Evolutionary conservation across 139 green algal genomes (phyloP), one percentile per base, ranked within the genome.

Genomic region (Picocystis salinarum): DNA sequence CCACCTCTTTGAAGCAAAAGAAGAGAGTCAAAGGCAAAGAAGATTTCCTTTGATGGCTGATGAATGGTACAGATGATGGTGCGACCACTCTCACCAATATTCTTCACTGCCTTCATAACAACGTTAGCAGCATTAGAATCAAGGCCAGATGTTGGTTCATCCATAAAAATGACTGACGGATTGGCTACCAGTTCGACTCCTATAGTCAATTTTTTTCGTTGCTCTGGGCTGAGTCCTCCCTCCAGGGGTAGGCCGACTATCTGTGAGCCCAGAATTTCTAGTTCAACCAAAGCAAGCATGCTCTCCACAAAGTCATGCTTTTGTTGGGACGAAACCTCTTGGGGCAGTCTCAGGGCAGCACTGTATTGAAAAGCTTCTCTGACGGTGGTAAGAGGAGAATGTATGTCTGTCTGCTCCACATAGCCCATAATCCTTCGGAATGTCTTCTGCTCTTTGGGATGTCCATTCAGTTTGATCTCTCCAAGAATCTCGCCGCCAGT

Each of bases 31-130:
- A 74, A 73, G 17, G 71, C 40, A 1, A 59, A 58, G 37, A 83
- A 77, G 31, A 83, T 81, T 33, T 77, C 62, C 28, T 83, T 77
- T 37, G 34, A 61, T 15, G 82, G 82, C 56, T 93, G 82, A 57
- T 93, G 82, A 45, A 93, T 91, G 45, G 82, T 93, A 18, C 78
- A 77, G 30, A 93, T 77, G 6, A 94, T 73, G 3, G 83, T 91
- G 33, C 81, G 69, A 17, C 74, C 71, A 12, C 60, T 75, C 33
- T 64, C 40, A 4, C 66, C 76, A 12, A 87, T 74, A 48, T 87
- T 91, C 25, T 70, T 55, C 29, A 94, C 69, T 0, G 72, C 65
- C 4, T 61, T 55, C 62, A 94, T 86, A 1, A 94, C 83, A 17
- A 86, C 77, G 28, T 76, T 62, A 3, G 83, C 83, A 2, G 83